Conservation (phyloP, 2,329 filamentous ascomycete species). For the Coniochaeta sp. region DNA sequence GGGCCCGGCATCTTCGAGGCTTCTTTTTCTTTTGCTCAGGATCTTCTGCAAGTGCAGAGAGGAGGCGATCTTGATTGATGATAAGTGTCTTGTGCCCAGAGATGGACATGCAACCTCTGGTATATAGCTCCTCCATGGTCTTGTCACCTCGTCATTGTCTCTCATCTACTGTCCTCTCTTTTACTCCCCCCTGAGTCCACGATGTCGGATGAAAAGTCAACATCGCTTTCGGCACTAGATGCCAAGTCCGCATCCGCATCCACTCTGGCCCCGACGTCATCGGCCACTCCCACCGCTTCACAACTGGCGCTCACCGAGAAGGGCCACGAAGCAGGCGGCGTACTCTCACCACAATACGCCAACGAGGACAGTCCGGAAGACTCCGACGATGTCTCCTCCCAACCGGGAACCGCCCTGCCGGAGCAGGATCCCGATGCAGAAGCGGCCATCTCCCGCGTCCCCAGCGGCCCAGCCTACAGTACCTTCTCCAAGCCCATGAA, state of each 20-base stretch:
- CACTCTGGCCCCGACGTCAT: conserved; percentile 1
- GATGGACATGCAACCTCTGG: background rate
- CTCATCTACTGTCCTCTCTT: no score
- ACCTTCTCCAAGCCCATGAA: conserved; percentile 34
- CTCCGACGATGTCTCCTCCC: background rate
- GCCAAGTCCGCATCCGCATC: background rate
- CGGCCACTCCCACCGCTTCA: background rate
- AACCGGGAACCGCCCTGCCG: background rate
- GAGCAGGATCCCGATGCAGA: conserved; percentile 18
- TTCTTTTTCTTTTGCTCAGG: background rate
- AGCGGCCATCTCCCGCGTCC: conserved; percentile 21
- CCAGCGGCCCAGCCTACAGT: conserved; percentile 32
- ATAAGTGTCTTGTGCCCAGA: background rate
- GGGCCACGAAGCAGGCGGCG: background rate
- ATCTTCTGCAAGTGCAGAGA: conserved; percentile 2
- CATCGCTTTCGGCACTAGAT: background rate
- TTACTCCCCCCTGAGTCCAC: no score
- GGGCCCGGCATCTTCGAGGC: background rate
- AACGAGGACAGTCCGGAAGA: background rate
- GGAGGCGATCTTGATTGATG: background rate
- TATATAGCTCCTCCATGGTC: background rate
- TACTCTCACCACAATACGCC: background rate
- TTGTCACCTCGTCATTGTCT: background rate
- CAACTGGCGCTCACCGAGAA: background rate
- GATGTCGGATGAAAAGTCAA: background rate